phyloP scores from a whole-genome alignment of 768 basidiomycete genomes.

The Boletus reticulatus region DNA sequence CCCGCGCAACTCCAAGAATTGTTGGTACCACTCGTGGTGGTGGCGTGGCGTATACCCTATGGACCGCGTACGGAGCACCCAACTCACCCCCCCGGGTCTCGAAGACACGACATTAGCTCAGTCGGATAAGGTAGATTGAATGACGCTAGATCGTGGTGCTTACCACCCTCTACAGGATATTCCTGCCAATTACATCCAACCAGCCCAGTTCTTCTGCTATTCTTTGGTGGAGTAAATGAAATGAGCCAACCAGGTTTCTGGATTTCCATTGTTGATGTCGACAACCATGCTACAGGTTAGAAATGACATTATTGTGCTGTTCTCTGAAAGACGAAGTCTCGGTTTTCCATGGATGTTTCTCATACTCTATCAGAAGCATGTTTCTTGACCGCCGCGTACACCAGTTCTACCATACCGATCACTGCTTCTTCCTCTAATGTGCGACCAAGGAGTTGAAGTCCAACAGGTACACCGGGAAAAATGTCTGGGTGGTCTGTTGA shows the following conservation, averaged over 20 bases:
- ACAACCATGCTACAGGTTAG: neutral
- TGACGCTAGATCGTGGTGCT: neutral
- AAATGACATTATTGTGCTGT: too few species aligned
- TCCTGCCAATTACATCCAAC: neutral
- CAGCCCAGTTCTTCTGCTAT: neutral
- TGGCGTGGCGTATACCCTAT: conserved; percentile 16
- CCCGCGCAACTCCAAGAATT: conserved; percentile 40
- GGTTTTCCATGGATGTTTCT: neutral
- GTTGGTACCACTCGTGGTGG: neutral
- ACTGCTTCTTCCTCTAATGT: conserved; percentile 54
- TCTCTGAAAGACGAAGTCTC: too few species aligned
- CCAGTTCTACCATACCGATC: conserved; percentile 45
- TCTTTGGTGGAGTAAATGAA: neutral
- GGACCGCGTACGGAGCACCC: neutral
- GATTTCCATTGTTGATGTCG: neutral
- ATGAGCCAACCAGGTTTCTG: neutral
- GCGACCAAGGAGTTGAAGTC: conserved; percentile 47
- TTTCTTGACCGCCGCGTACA: conserved; percentile 37
- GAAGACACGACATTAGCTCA: neutral
- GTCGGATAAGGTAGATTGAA: neutral
- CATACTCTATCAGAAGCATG: neutral
- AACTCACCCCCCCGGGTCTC: neutral
- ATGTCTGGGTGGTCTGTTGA: conserved; percentile 42
- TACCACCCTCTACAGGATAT: conserved; percentile 4
- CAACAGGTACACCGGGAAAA: conserved; percentile 44